Conservation (phyloP, 306 rosid genomes). For the Quercus mongolica region DNA sequence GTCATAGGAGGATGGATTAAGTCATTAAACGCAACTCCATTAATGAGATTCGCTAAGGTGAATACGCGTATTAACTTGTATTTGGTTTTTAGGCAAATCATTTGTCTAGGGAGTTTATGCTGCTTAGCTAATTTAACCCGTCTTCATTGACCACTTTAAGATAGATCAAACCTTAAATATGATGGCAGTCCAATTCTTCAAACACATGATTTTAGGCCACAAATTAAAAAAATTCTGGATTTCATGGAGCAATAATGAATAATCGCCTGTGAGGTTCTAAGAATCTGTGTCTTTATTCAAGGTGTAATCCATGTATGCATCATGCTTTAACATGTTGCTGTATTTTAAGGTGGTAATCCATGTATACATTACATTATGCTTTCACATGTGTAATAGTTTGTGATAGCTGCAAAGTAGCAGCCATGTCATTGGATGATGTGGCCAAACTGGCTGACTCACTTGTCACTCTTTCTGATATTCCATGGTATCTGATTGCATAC, state of each 20-base stretch:
- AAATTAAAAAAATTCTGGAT: neutral
- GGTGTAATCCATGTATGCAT: too few relatives aligned
- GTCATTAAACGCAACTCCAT: neutral
- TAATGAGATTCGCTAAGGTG: neutral
- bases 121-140: neutral
- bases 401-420: slow-evolving; percentile 15
- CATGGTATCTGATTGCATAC: slow-evolving; percentile 26
- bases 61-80: neutral
- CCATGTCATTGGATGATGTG: slow-evolving; percentile 44
- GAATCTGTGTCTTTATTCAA: neutral
- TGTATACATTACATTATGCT: slow-evolving; percentile 2
- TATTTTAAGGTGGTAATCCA: slow-evolving; percentile 15
- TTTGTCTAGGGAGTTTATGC: neutral
- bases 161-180: neutral
- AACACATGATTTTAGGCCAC: neutral
- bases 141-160: neutral
- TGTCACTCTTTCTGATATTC: slow-evolving; percentile 39
- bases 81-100: neutral
- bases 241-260: neutral
- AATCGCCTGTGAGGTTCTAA: neutral
- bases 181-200: neutral
- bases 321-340: neutral
- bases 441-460: slow-evolving; percentile 45
- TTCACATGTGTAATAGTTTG: slow-evolving; percentile 18
- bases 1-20: neutral